phyloP scores from a whole-genome alignment of 2,329 filamentous ascomycete species.

The Sphaerulina musiva region DNA sequence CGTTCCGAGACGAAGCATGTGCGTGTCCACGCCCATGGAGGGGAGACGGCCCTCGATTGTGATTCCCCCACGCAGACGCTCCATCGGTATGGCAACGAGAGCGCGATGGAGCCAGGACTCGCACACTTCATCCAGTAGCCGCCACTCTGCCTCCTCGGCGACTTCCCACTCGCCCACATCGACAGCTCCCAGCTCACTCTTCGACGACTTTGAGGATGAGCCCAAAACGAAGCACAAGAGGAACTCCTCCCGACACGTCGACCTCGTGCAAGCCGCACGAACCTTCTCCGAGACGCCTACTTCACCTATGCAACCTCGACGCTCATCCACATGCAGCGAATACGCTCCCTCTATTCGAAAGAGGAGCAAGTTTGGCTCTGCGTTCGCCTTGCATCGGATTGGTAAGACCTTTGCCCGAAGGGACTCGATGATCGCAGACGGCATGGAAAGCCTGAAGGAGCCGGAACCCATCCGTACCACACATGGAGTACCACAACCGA shows the following conservation, averaged over 20 bases:
- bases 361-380: slow-evolving; percentile 23
- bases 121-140: slow-evolving; percentile 7
- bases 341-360: slow-evolving; percentile 7
- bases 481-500: slow-evolving; percentile 10
- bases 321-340: neutral
- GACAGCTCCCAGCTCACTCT: slow-evolving; percentile 23
- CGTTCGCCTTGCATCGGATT: slow-evolving; percentile 21
- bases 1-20: slow-evolving; percentile 1
- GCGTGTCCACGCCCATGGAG: neutral
- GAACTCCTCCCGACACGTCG: slow-evolving; percentile 12
- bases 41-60: slow-evolving; percentile 1
- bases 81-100: slow-evolving; percentile 8
- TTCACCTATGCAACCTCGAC: neutral
- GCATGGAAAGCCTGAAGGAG: slow-evolving; percentile 8
- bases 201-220: slow-evolving; percentile 12
- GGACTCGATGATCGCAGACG: slow-evolving; percentile 3
- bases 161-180: slow-evolving; percentile 17
- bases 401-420: slow-evolving; percentile 11
- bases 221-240: slow-evolving; percentile 3
- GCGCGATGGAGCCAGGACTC: slow-evolving; percentile 19
- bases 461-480: neutral
- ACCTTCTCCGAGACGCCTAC: neutral
- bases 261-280: slow-evolving; percentile 18
- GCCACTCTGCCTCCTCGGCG: slow-evolving; percentile 13
- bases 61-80: slow-evolving; percentile 1